Base-by-base conservation (phyloP, 2,329 filamentous ascomycete species). In the Colletotrichum horii region DNA sequence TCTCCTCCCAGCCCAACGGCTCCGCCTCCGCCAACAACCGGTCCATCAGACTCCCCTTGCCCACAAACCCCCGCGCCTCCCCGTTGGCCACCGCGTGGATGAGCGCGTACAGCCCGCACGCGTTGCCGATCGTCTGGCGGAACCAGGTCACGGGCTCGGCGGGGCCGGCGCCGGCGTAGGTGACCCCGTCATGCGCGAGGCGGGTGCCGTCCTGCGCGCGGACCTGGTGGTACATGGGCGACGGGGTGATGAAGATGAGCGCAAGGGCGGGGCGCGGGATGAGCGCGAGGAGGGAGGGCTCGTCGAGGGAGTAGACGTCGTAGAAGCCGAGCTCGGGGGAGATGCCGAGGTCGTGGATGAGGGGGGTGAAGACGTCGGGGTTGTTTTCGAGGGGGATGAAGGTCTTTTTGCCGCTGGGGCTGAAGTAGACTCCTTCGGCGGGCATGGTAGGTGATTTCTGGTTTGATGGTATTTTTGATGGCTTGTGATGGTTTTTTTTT, bases 281-380 rank as follows among this genome's bases (percentile, higher is more conserved):
- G 83, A 96, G 92, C 71, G 91, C 89, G 77, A 97, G 89, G n/a
- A 96, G 90, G 30, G 93, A 90, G 0, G 93, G 91, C 60, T 97
- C 94, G 82, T 95, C 93, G 81, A 97, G 91, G 79, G 92, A 94
- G 88, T 92, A 96, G 83, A 97, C 93, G 83, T 97, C 95, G 84
- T 95, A 91, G 88, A 97, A 97, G 79, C 89, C 88, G 19, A 97
- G 88, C 48, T 89, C 86, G 30, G 87, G 82, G 2, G 94, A 93
- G 60, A 97, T 88, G 65, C 95, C 95, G 16, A 97, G 90, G 78
- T 92, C 91, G 82, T 92, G 91, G 30, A 94, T 89, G 19, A 97
- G 90, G 61, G 90, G 86, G 72, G 91, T 93, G 90, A 97, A 96
- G 64, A 96, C 92, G 80, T 94, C 93, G 1, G 95, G 94, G 83